Evolutionary conservation across 106 monocot species (phyloP).

Genomic region (Dioscorea dumetorum): DNA sequence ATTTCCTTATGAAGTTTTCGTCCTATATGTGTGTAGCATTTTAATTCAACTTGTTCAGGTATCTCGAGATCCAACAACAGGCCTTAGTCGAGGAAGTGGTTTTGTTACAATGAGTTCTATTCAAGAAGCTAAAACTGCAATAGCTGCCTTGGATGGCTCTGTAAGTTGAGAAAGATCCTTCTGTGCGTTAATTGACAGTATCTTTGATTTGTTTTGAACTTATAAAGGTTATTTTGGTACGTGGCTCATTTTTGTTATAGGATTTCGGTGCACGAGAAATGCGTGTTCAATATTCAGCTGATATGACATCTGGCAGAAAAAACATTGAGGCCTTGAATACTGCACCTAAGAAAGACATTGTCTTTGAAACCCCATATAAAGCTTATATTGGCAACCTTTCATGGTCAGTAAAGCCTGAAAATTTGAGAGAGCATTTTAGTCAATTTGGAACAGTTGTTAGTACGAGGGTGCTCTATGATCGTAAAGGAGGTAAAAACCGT

Average conservation of each 20-base stretch:
- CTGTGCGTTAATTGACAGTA: not conserved
- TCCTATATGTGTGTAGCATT: not conserved
- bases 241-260: constrained; percentile 16
- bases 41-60: constrained; percentile 30
- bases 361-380: constrained; percentile 74
- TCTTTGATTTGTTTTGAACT: not conserved
- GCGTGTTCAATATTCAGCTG: constrained; percentile 69
- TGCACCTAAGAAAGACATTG: constrained; percentile 39
- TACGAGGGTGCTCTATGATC: constrained; percentile 61
- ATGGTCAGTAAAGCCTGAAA: constrained; percentile 59
- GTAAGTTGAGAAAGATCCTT: constrained; percentile 29
- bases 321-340: constrained; percentile 33
- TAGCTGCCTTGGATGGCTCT: constrained; percentile 63
- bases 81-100: constrained; percentile 68
- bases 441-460: constrained; percentile 77
- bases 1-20: not conserved
- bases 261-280: constrained; percentile 74
- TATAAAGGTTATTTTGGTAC: not conserved
- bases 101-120: constrained; percentile 67
- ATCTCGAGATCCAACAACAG: constrained; percentile 51
- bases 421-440: constrained; percentile 66
- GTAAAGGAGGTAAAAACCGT: constrained; percentile 63
- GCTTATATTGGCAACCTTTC: constrained; percentile 80
- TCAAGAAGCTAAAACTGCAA: constrained; percentile 62
- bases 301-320: constrained; percentile 50